Evolutionary conservation across 441 rosid genomes (phyloP).

Genomic region (Gossypium schwendimanii): DNA sequence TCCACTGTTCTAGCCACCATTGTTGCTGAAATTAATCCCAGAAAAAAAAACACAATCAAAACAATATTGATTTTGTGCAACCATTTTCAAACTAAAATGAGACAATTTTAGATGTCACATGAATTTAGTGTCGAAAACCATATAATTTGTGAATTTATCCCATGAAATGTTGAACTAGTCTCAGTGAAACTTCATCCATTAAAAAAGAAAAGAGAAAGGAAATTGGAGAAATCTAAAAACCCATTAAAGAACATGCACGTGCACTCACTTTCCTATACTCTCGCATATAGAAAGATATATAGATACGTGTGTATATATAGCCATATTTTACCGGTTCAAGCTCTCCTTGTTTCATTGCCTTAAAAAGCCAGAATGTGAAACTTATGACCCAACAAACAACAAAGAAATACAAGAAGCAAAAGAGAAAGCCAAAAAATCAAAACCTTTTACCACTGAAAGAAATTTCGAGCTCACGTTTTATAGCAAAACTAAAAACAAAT

Average conservation of each 20-base stretch:
- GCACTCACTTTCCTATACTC: neutral
- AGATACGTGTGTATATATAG: neutral
- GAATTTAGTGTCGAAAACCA: neutral
- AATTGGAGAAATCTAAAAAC: neutral
- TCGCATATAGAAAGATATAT: neutral
- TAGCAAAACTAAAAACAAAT: no score
- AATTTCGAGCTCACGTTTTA: no score
- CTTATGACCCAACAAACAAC: neutral
- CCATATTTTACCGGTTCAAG: neutral
- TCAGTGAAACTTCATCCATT: neutral
- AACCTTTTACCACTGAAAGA: neutral
- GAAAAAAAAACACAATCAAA: neutral
- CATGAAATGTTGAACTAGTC: constrained; percentile 1
- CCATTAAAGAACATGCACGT: neutral
- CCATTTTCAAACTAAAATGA: neutral
- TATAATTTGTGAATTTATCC: neutral
- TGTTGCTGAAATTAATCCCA: constrained; percentile 23
- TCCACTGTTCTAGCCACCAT: constrained; percentile 70
- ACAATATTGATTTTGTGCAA: neutral
- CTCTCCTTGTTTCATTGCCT: neutral
- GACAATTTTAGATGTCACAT: neutral
- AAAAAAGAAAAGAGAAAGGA: neutral
- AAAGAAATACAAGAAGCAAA: neutral
- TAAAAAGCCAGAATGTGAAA: neutral
- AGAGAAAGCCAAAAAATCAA: neutral